Conservation (phyloP, 73 alveolate species). For the Paramecium biaurelia region DNA sequence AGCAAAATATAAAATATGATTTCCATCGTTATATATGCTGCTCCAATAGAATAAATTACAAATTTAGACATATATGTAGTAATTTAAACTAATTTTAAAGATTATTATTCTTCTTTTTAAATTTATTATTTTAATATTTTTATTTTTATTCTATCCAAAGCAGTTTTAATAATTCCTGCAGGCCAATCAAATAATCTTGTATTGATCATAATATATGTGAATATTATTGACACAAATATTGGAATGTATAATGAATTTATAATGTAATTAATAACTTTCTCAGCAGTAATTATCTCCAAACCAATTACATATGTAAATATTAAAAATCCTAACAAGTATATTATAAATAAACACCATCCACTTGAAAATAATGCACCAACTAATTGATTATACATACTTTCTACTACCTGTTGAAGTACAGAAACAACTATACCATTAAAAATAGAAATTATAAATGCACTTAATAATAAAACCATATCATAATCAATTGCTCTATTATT, state of each 20-base stretch:
- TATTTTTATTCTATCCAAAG: neutral
- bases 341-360: slow-evolving; percentile 21
- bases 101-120: neutral
- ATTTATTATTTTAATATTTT: neutral
- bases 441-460: neutral
- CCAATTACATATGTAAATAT: neutral
- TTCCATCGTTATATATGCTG: neutral
- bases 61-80: neutral
- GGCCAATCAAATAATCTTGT: slow-evolving; percentile 41
- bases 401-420: neutral
- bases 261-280: neutral
- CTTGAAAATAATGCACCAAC: neutral
- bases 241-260: neutral
- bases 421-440: neutral
- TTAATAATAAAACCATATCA: neutral
- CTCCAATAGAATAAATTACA: slow-evolving; percentile 4
- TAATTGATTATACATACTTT: neutral
- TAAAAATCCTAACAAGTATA: neutral
- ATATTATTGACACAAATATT: neutral
- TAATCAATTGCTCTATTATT: neutral
- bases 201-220: slow-evolving; percentile 7
- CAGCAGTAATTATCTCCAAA: neutral
- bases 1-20: neutral
- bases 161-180: neutral
- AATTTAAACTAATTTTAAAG: neutral